Percentiles rank a stretch among this genome's conserved stretches.
phyloP scores from a whole-genome alignment of 176 grass and related monocot species.

The Triticum timopheevii region DNA sequence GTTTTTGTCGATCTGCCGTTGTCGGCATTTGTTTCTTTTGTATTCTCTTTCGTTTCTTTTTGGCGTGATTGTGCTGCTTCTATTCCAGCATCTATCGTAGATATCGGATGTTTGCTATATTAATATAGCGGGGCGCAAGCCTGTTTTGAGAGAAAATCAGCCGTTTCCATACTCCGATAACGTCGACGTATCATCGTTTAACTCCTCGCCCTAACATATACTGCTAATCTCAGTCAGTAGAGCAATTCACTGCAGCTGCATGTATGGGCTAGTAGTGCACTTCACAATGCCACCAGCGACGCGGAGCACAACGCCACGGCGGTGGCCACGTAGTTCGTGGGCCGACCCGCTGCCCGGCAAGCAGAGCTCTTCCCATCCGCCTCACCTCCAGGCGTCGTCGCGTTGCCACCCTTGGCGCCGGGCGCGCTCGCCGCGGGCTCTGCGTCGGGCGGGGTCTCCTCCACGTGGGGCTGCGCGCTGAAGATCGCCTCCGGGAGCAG shows the following conservation, averaged over 20 bases:
- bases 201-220: background rate
- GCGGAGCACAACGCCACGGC: background rate
- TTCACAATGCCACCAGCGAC: background rate
- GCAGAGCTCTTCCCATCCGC: background rate
- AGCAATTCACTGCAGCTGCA: background rate
- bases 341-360: background rate
- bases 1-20: too few species aligned
- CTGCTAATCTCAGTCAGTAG: background rate
- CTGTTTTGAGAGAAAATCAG: too few species aligned
- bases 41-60: too few species aligned
- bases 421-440: background rate
- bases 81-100: too few species aligned
- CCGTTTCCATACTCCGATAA: too few species aligned
- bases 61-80: too few species aligned
- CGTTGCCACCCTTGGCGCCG: background rate
- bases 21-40: too few species aligned
- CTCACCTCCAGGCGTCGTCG: background rate
- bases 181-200: background rate
- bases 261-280: background rate
- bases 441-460: background rate
- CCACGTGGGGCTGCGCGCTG: conserved; percentile 25
- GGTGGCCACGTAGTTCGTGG: background rate
- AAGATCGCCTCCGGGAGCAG: conserved; percentile 45
- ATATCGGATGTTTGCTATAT: too few species aligned
- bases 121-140: too few species aligned